Evolutionary conservation across 495 filamentous ascomycete genomes (phyloP), one percentile per base, ranked within the genome.

Genomic region (Aspergillus taichungensis): DNA sequence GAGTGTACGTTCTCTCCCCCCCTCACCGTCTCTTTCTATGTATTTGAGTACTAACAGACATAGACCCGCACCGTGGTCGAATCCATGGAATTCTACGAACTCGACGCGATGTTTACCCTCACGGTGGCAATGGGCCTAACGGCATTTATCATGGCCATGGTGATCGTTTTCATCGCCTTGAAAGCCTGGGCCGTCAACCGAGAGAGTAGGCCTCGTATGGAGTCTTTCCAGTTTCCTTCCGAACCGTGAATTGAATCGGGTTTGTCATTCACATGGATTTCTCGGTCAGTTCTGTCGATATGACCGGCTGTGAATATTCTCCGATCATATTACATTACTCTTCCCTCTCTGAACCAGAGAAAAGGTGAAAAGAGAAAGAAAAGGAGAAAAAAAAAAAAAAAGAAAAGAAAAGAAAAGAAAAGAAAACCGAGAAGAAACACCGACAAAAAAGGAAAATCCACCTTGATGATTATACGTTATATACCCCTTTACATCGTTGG

Each of bases 61-160:
- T 38, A 83, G 82, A 79, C 81, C 44, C 77, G 76, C 18, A 85
- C 87, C 56, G 87, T 84, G 0, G 74, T 95, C 30, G 61, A 71
- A 7, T 75, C 83, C n/a, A 83, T 96, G 68, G 85, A 94, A 42
- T 73, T 73, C 33, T 79, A 87, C 59, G 66, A 79, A 27, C 64
- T 72, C 62, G 70, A 85, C 51, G 87, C 87, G 44, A 96, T 95
- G 91, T 94, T 95, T 64, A 77, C 87, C 47, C 92, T 95, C 66
- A 95, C 88, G 3, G 82, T 96, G 6, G 84, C 81, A 24, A 83
- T 95, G 77, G 91, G 91, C 4, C 57, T 91, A 33, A 83, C 84
- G 9, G 83, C 81, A 1, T 77, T 96, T 53, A 61, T 94, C 31
- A 92, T 96, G 87, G 84, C 88, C 0, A 92, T 85, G 79, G 75